phyloP scores from a whole-genome alignment of 306 rosid genomes.

The Luffa aegyptiaca region DNA sequence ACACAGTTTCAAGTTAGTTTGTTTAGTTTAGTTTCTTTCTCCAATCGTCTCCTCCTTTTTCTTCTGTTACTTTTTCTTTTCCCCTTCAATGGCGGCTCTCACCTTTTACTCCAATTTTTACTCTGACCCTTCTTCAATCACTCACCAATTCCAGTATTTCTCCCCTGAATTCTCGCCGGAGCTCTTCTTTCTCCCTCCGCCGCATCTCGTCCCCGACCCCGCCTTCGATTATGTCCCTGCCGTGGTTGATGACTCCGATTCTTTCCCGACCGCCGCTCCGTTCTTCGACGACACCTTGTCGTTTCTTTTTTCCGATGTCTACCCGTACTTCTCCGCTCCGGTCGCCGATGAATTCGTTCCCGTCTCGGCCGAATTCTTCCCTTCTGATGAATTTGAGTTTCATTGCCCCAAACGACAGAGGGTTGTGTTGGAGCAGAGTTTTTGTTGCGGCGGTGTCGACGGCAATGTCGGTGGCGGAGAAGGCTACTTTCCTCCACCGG shows the following conservation, averaged over 20 bases:
- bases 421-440: background rate
- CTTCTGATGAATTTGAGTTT: slow-evolving; percentile 1
- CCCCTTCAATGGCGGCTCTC: slow-evolving; percentile 7
- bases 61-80: background rate
- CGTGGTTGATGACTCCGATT: background rate
- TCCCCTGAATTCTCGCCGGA: background rate
- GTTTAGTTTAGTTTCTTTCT: background rate
- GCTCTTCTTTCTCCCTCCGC: background rate
- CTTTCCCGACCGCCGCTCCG: background rate
- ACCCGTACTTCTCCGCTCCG: background rate
- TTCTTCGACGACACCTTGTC: background rate
- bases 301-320: background rate
- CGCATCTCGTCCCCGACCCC: background rate
- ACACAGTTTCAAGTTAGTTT: background rate
- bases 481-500: slow-evolving; percentile 1
- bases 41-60: background rate
- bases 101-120: background rate
- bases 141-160: background rate
- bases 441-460: background rate
- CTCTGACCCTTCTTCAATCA: background rate
- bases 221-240: background rate
- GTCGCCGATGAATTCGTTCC: background rate
- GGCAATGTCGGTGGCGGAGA: background rate
- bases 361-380: background rate
- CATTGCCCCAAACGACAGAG: slow-evolving; percentile 1